Conservation (phyloP, 23 red algal species). For the Chondrus crispus region DNA sequence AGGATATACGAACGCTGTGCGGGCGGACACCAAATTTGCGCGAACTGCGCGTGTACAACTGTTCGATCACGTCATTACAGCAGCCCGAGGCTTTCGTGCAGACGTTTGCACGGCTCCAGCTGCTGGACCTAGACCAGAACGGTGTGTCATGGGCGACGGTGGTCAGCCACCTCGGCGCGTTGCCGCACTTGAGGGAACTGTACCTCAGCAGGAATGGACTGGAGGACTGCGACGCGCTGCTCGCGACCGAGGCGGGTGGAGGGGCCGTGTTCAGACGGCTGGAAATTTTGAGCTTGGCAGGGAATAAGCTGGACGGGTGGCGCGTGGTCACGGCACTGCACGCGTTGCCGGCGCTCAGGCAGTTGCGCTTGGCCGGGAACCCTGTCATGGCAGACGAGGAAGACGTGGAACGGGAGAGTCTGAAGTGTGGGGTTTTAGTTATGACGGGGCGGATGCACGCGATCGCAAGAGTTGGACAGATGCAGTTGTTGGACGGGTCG, state of each 20-base stretch:
- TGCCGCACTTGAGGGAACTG: background rate
- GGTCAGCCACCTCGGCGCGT: background rate
- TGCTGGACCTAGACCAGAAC: conserved; percentile 32
- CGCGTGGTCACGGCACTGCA: background rate
- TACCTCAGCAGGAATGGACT: conserved; percentile 38
- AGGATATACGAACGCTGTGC: background rate
- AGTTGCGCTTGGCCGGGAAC: conserved; percentile 39
- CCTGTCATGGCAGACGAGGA: background rate
- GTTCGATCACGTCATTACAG: background rate
- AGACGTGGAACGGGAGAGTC: background rate
- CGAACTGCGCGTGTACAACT: conserved; percentile 24
- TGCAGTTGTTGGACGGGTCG: conserved; percentile 27
- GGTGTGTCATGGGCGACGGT: conserved; percentile 22
- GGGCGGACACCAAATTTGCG: background rate
- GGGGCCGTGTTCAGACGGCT: background rate
- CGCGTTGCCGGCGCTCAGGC: background rate
- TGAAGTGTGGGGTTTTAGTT: background rate
- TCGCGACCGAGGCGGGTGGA: background rate
- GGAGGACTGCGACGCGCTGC: background rate
- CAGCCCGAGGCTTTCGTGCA: background rate
- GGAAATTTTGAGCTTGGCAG: conserved; percentile 23
- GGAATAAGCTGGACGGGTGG: conserved; percentile 35
- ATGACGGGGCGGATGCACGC: conserved; percentile 11
- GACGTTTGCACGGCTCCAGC: background rate
- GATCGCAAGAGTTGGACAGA: background rate